Base-by-base conservation (phyloP, 2,329 filamentous ascomycete genomes). In the Ophiosphaerella korrae region DNA sequence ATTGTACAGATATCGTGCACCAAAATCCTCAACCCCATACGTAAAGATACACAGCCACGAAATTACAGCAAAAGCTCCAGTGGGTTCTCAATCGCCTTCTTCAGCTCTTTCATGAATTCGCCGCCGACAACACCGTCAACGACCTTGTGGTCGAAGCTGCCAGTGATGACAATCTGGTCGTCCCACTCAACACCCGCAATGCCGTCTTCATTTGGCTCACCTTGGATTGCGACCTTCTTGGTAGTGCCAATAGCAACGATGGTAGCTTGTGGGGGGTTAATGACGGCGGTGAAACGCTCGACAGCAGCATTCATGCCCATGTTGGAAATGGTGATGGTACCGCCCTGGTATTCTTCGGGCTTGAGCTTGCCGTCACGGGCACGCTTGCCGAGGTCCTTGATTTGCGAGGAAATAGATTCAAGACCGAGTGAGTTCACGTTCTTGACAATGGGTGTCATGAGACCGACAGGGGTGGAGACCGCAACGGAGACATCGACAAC, bases 291-390 rank as follows among this genome's bases (percentile, higher is more conserved):
- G 81, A 99, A 99, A 75, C 92, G 86, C 79, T 97, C 92, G 58
- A 99, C 88, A 43, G 94, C 93, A 41, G 87, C 73, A 85, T 99
- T 99, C 94, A 99, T 99, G 78, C 94, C 94, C 94, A 99, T 96
- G 86, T 99, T 99, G 80, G 90, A 96, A 79, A 99, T 97, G 77
- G 93, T 97, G 80, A 99, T 96, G 75, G 91, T 96, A 75, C 94
- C 94, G 49, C 94, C 94, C 83, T 97, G 93, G 86, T 96, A 99
- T 80, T 99, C 92, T 77, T 99, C 93, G 41, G 94, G 94, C 88
- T 97, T 97, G 68, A 99, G 89, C 87, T 97, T 99, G 80, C 90
- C 90, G 66, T 97, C 94, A 56, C 92, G 87, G 57, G 94, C 94
- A 75, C 91, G 90, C 86, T 96, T 96, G 74, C 92, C 92, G 48